Evolutionary conservation across 441 rosid genomes (phyloP).

Genomic region (Euphorbia celastroides): DNA sequence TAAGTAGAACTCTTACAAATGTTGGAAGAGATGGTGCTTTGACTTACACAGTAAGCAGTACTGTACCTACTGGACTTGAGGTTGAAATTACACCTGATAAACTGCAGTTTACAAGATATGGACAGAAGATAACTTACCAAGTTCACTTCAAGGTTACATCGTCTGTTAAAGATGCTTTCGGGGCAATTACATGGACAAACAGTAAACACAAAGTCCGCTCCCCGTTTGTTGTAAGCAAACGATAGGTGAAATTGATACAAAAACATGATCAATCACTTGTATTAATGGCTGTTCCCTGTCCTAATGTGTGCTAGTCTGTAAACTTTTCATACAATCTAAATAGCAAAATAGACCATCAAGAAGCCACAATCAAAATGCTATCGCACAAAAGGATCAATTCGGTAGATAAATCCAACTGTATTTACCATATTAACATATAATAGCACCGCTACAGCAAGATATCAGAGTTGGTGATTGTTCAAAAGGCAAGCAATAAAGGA

Average conservation of each 20-base stretch:
- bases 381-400: neutral
- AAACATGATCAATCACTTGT: neutral
- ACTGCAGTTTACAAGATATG: conserved; percentile 40
- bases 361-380: neutral
- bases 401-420: neutral
- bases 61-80: conserved; percentile 29
- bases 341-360: neutral
- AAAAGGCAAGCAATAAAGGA: no score
- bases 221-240: conserved; percentile 50
- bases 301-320: neutral
- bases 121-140: conserved; percentile 45
- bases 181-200: conserved; percentile 60
- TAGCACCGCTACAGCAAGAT: no score
- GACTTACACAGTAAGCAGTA: conserved; percentile 29
- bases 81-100: conserved; percentile 40
- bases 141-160: conserved; percentile 28
- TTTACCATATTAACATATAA: neutral
- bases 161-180: conserved; percentile 36
- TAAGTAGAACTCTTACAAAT: conserved; percentile 54
- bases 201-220: conserved; percentile 48
- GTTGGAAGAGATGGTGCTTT: conserved; percentile 49
- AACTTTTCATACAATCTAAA: neutral
- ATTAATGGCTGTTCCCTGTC: neutral
- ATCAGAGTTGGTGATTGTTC: no score
- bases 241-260: neutral